Evolutionary conservation across 345 rosid genomes (phyloP).

Genomic region (Triadica sebifera): DNA sequence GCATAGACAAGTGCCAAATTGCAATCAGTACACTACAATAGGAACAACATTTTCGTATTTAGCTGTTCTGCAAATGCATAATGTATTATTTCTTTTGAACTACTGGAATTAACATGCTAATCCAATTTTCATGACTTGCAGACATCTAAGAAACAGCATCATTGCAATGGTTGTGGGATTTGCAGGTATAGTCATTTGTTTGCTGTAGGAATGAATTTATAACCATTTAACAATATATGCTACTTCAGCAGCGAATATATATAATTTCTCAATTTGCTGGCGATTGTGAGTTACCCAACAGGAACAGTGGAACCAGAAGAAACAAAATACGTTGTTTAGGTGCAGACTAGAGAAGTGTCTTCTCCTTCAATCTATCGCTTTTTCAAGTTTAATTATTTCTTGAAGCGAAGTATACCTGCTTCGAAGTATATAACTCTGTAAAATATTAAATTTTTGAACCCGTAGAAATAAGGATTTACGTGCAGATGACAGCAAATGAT

Average conservation of each 20-base stretch:
- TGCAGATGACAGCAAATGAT: background rate
- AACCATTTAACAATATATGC: background rate
- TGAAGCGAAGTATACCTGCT: background rate
- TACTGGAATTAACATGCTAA: background rate
- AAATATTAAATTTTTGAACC: background rate
- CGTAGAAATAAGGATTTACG: background rate
- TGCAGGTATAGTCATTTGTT: slow-evolving; percentile 58
- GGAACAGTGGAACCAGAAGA: background rate
- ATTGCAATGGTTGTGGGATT: slow-evolving; percentile 85
- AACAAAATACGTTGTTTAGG: background rate
- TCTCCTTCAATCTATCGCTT: background rate
- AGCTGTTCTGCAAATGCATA: background rate
- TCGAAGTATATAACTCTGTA: background rate
- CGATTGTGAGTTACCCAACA: background rate
- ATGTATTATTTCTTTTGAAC: background rate
- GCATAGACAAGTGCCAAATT: no score
- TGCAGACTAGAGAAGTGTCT: background rate
- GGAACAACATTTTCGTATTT: no score
- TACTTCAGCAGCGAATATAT: background rate
- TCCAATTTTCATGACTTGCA: slow-evolving; percentile 32
- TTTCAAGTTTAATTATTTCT: background rate
- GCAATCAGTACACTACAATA: no score
- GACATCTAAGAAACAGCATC: slow-evolving; percentile 77
- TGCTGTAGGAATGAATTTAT: background rate
- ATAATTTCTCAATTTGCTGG: background rate